Percentiles rank a stretch among this genome's conserved stretches.
These are phyloP conservation scores for Albizia julibrissin DNA, from an alignment of 306 rosid genomes.

Conservation along the genomic window DNA sequence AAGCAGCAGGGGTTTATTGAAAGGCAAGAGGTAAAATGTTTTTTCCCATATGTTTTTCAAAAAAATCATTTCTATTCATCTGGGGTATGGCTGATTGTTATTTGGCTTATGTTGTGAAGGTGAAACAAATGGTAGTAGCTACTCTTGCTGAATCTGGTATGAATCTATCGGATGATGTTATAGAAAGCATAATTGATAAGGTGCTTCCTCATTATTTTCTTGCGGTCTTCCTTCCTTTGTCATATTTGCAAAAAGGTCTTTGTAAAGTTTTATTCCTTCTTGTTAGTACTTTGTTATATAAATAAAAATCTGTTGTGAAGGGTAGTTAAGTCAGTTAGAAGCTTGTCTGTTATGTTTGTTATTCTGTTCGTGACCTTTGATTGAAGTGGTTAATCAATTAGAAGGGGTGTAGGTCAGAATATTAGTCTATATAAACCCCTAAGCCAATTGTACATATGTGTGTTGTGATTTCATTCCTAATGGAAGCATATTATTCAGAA, in stretches of 20 bases:
- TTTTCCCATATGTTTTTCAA: slow-evolving; percentile 1
- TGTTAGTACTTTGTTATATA: too few species aligned
- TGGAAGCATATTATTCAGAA: too few species aligned
- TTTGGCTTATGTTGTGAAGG: slow-evolving; percentile 48
- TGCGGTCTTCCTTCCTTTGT: not conserved
- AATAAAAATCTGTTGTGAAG: too few species aligned
- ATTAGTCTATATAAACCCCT: too few species aligned
- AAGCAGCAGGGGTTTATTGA: slow-evolving; percentile 98
- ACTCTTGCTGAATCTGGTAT: slow-evolving; percentile 99
- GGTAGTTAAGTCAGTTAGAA: too few species aligned
- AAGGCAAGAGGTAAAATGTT: slow-evolving; percentile 82
- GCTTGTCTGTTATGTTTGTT: too few species aligned
- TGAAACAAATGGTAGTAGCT: slow-evolving; percentile 99
- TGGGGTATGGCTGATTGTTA: slow-evolving; percentile 1
- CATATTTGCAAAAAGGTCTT: not conserved
- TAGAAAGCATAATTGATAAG: slow-evolving; percentile 99
- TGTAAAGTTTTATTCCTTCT: not conserved
- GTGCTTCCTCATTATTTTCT: slow-evolving; percentile 42
- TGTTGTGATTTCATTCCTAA: too few species aligned
- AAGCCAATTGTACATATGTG: too few species aligned
- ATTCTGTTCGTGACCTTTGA: too few species aligned
- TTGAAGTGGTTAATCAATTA: too few species aligned
- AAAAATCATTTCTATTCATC: not conserved
- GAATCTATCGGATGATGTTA: slow-evolving; percentile 95
- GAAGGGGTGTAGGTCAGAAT: too few species aligned